Evolutionary conservation across 2,329 filamentous ascomycete genomes (phyloP).

Genomic region (Cercospora sp.): DNA sequence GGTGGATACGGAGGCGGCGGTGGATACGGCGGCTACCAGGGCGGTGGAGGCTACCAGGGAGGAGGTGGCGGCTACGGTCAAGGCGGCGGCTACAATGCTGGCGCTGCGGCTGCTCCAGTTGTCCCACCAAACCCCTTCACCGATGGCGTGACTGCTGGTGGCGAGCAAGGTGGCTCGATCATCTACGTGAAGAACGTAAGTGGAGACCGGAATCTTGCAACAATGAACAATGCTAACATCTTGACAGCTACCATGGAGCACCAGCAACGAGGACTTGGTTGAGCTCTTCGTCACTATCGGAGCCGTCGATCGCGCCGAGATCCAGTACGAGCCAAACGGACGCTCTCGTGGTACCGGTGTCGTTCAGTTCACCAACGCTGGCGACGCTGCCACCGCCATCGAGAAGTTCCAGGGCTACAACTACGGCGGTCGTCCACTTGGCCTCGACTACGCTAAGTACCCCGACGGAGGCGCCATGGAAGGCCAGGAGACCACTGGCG

Average conservation of each 20-base stretch:
- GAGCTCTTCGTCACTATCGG: conserved; percentile 98
- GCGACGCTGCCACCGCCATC: conserved; percentile 90
- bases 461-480: conserved; percentile 80
- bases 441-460: conserved; percentile 92
- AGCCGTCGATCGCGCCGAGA: conserved; percentile 97
- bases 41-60: conserved; percentile 51
- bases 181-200: conserved; percentile 98
- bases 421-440: conserved; percentile 91
- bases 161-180: conserved; percentile 69
- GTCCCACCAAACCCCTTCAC: conserved; percentile 80
- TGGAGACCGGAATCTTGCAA: conserved; percentile 31
- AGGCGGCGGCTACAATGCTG: conserved; percentile 38
- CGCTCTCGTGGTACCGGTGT: conserved; percentile 93
- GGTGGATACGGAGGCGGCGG: conserved; percentile 61
- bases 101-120: conserved; percentile 51
- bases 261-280: conserved; percentile 94
- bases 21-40: conserved; percentile 59
- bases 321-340: conserved; percentile 96
- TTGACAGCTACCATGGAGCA: conserved; percentile 89
- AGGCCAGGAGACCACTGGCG: conserved; percentile 64
- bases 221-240: conserved; percentile 35
- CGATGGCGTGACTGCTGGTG: conserved; percentile 83
- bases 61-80: conserved; percentile 50
- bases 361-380: conserved; percentile 82
- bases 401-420: conserved; percentile 97